These are phyloP conservation scores for Trichoderma virens DNA, from an alignment of 495 filamentous ascomycete genomes.

Conservation along the genomic window DNA sequence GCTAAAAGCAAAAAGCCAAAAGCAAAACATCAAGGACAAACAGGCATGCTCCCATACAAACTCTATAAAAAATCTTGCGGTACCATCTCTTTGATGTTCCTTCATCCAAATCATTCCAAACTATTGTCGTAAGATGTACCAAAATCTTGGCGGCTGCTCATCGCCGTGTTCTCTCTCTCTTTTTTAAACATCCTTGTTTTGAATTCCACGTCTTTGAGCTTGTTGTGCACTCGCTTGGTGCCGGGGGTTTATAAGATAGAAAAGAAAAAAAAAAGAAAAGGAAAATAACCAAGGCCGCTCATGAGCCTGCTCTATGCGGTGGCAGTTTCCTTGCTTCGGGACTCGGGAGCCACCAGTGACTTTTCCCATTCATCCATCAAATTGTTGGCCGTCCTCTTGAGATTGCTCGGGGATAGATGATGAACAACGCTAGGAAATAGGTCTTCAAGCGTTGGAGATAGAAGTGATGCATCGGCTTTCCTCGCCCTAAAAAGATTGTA, in stretches of 20 bases:
- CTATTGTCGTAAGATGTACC: not conserved
- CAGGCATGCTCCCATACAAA: not conserved
- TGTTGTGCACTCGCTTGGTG: not conserved
- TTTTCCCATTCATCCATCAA: conserved; percentile 77
- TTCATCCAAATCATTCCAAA: conserved; percentile 2
- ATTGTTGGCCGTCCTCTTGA: conserved; percentile 60
- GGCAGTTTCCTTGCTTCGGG: not conserved
- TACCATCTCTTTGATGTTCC: not conserved
- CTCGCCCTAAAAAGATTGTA: not conserved
- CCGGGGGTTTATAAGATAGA: not conserved
- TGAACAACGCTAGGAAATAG: conserved; percentile 50
- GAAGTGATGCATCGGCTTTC: conserved; percentile 1
- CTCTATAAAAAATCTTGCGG: not conserved
- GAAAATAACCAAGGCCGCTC: conserved; percentile 28
- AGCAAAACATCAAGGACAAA: not conserved
- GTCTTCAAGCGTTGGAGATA: conserved; percentile 44
- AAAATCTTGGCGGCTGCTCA: not conserved
- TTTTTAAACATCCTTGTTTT: not conserved
- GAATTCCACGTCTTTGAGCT: not conserved
- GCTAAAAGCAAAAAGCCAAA: not conserved
- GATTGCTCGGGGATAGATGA: conserved; percentile 56
- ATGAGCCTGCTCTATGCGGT: conserved; percentile 10
- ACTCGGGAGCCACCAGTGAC: conserved; percentile 22
- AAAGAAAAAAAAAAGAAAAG: not conserved
- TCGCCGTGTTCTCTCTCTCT: not conserved